Conservation (phyloP, 768 basidiomycete species). For the Aureoboletus auriporus region DNA sequence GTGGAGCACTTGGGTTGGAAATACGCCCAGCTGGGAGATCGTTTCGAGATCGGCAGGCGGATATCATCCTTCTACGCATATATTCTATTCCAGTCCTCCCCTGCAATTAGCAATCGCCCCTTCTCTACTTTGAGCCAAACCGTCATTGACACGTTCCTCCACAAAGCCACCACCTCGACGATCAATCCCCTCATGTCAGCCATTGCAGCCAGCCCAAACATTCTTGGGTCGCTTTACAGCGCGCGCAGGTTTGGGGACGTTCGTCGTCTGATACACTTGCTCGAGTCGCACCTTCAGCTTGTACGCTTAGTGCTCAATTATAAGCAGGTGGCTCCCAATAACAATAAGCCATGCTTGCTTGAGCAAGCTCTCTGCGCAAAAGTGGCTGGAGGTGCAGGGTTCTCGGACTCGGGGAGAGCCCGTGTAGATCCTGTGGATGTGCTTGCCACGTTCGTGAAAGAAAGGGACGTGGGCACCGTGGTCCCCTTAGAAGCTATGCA, state of each 20-base stretch:
- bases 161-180: conserved; percentile 72
- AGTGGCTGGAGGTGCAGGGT: conserved; percentile 44
- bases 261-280: conserved; percentile 59
- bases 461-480: conserved; percentile 53
- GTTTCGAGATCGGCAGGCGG: conserved; percentile 76
- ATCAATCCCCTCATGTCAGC: conserved; percentile 76
- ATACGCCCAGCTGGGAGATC: conserved; percentile 74
- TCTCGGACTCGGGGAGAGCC: conserved; percentile 41
- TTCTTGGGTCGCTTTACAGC: conserved; percentile 56
- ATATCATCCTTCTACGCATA: conserved; percentile 64
- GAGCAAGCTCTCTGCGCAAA: conserved; percentile 75
- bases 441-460: conserved; percentile 62
- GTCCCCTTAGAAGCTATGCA: conserved; percentile 66
- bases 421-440: conserved; percentile 73
- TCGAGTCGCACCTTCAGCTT: conserved; percentile 64
- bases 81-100: conserved; percentile 61
- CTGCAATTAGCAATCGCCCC: conserved; percentile 48
- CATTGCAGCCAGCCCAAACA: conserved; percentile 56
- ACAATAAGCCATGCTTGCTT: conserved; percentile 56
- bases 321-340: conserved; percentile 48
- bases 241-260: conserved; percentile 69
- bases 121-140: conserved; percentile 58
- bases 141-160: conserved; percentile 67
- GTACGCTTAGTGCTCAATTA: conserved; percentile 58
- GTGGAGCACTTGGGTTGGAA: conserved; percentile 83